phyloP scores from a whole-genome alignment of 257 asterid species.

The Orobanche coerulescens region DNA sequence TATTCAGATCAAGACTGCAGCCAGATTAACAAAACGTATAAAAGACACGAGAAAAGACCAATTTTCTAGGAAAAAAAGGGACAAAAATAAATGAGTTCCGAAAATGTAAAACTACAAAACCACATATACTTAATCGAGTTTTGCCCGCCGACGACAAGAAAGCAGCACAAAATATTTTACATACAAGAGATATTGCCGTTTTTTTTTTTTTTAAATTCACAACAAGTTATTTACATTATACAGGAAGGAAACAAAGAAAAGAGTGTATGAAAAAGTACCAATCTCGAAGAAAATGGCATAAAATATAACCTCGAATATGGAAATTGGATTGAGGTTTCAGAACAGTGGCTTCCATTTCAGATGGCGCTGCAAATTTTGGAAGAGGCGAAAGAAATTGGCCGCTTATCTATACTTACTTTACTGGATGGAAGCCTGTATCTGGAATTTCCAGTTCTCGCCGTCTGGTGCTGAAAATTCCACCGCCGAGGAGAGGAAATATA shows the following conservation, averaged over 20 bases:
- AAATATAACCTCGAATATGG: conserved; percentile 21
- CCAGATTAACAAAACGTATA: no score
- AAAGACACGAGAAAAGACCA: no score
- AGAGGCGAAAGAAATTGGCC: background rate
- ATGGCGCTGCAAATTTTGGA: conserved; percentile 7
- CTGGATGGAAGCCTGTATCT: no score
- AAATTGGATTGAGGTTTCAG: conserved; percentile 35
- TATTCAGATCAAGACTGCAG: background rate
- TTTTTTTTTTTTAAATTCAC: background rate
- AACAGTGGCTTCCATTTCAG: conserved; percentile 58
- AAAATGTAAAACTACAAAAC: background rate
- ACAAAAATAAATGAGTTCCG: background rate
- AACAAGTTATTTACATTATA: background rate
- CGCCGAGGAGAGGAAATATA: no score
- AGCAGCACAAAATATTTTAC: background rate
- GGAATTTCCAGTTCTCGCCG: no score
- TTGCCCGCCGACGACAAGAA: background rate
- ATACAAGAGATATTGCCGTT: no score
- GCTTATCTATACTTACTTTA: conserved; percentile 24
- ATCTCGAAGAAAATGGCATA: background rate
- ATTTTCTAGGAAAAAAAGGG: no score
- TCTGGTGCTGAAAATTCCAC: no score
- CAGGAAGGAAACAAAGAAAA: background rate
- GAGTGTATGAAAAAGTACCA: background rate
- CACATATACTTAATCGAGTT: background rate